A percentile compares a stretch with the other conserved stretches of the same genome.
Evolutionary conservation across 1,139 yeast species (phyloP).

Genomic region (Magnusiomyces suaveolens): DNA sequence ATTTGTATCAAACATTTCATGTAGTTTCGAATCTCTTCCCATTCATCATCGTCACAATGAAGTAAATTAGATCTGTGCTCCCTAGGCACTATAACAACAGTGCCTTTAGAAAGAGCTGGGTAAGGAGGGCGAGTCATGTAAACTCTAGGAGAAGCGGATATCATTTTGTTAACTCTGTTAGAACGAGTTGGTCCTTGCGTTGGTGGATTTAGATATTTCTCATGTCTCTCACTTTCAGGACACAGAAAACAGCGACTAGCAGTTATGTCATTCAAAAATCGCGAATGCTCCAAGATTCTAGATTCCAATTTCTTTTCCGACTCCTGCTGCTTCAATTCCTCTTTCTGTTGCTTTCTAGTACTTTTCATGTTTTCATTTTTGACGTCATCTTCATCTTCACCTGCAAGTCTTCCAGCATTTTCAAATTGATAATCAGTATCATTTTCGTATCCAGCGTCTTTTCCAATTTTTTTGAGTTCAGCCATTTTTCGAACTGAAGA

Average conservation of each 20-base stretch:
- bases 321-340: background rate
- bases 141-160: slow-evolving; percentile 5
- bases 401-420: slow-evolving; percentile 34
- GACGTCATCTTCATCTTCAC: slow-evolving; percentile 21
- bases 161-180: slow-evolving; percentile 7
- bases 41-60: slow-evolving; percentile 37
- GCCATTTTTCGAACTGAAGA: slow-evolving; percentile 17
- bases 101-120: slow-evolving; percentile 31
- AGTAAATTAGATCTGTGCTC: slow-evolving; percentile 37
- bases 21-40: slow-evolving; percentile 39
- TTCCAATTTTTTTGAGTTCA: slow-evolving; percentile 28
- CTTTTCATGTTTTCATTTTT: slow-evolving; percentile 9
- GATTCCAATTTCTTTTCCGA: slow-evolving; percentile 26
- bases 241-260: slow-evolving; percentile 28
- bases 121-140: slow-evolving; percentile 24
- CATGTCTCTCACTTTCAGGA: slow-evolving; percentile 2
- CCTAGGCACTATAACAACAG: slow-evolving; percentile 37
- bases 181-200: background rate
- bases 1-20: slow-evolving; percentile 37
- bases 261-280: slow-evolving; percentile 33
- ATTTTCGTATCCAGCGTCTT: slow-evolving; percentile 30
- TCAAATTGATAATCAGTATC: slow-evolving; percentile 40
- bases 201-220: background rate
- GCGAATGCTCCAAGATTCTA: slow-evolving; percentile 25
- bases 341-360: background rate